Conservation (phyloP, 1,284 basidiomycete genomes). For the Erythrobasidium hasegawianum region DNA sequence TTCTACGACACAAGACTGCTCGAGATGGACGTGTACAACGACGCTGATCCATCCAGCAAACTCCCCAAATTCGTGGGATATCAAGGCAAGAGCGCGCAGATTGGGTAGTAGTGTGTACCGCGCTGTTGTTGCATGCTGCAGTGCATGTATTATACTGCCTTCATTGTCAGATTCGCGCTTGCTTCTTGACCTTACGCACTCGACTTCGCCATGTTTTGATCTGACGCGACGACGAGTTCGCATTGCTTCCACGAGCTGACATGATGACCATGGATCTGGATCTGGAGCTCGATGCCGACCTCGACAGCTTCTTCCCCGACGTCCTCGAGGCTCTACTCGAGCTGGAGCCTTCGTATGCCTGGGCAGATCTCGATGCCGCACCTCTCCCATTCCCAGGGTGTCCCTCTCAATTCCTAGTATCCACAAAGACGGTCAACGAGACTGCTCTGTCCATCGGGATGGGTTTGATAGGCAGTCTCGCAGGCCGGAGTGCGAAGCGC, state of each 20-base stretch:
- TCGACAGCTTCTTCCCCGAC: slow-evolving; percentile 16
- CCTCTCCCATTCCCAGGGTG: slow-evolving; percentile 1
- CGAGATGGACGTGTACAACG: background rate
- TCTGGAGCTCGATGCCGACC: no score
- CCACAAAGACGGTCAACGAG: background rate
- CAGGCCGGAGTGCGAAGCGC: slow-evolving; percentile 12
- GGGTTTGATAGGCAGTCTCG: background rate
- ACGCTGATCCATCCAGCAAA: background rate
- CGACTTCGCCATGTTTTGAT: no score
- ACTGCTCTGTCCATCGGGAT: background rate
- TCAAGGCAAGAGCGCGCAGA: slow-evolving; percentile 6
- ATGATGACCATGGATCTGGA: no score
- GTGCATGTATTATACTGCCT: no score
- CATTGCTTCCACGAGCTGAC: no score
- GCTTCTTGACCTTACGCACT: no score
- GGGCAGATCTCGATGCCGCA: slow-evolving; percentile 21
- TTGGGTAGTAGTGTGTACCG: no score
- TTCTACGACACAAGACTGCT: slow-evolving; percentile 19
- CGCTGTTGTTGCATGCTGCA: background rate
- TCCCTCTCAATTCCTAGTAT: background rate
- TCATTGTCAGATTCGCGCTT: no score
- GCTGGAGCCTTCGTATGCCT: slow-evolving; percentile 18
- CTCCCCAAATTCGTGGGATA: slow-evolving; percentile 23
- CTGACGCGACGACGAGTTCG: no score
- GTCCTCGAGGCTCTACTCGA: slow-evolving; percentile 20